These are phyloP conservation scores for Chondrus crispus DNA, from an alignment of 23 red algal genomes.

Conservation along the genomic window DNA sequence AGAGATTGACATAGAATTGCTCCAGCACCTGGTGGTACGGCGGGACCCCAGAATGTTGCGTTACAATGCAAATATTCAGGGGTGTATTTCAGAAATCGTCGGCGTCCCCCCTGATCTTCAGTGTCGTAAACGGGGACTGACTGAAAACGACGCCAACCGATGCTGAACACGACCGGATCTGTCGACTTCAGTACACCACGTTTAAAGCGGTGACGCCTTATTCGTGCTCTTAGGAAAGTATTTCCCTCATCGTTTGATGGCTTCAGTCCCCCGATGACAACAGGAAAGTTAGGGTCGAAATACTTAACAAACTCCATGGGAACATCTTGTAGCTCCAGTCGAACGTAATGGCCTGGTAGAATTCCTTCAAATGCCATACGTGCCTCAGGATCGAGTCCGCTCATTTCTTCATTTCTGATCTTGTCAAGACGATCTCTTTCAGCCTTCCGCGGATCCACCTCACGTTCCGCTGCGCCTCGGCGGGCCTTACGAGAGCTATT, in stretches of 20 bases:
- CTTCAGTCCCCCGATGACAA: slow-evolving; percentile 81
- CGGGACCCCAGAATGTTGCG: slow-evolving; percentile 82
- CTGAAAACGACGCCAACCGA: slow-evolving; percentile 97
- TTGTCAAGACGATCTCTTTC: slow-evolving; percentile 56
- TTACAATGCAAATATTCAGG: slow-evolving; percentile 97
- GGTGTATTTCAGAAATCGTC: slow-evolving; percentile 91
- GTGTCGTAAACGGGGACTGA: slow-evolving; percentile 80
- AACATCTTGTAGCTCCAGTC: slow-evolving; percentile 83
- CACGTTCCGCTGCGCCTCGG: slow-evolving; percentile 3
- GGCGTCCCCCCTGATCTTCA: slow-evolving; percentile 77
- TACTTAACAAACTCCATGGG: slow-evolving; percentile 85
- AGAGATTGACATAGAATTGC: slow-evolving; percentile 80
- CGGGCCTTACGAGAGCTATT: slow-evolving; percentile 23
- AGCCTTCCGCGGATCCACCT: slow-evolving; percentile 34
- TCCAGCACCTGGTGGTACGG: slow-evolving; percentile 72
- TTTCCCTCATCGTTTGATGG: slow-evolving; percentile 59
- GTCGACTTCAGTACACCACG: slow-evolving; percentile 86
- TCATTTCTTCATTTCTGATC: slow-evolving; percentile 49
- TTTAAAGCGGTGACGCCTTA: slow-evolving; percentile 90
- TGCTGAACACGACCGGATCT: slow-evolving; percentile 85
- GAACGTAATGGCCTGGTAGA: slow-evolving; percentile 86
- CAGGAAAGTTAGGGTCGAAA: slow-evolving; percentile 74
- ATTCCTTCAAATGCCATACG: slow-evolving; percentile 78
- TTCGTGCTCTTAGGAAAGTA: slow-evolving; percentile 66
- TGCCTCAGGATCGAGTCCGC: slow-evolving; percentile 50